Base-by-base conservation (phyloP, 805 yeast species). In the Komagataella populi region DNA sequence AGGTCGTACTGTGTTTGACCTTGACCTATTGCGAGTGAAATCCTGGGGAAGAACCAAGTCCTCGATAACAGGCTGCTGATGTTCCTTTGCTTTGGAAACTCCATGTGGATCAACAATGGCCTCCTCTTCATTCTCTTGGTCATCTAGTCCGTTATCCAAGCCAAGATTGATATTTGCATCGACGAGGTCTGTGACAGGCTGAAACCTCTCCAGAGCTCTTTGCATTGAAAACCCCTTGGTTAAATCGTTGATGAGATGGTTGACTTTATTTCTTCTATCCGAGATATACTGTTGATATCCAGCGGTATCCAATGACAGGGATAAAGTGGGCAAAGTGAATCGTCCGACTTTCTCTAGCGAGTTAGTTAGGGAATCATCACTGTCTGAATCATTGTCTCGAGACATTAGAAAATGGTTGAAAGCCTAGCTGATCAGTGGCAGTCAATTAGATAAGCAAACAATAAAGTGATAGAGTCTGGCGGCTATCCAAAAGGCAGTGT, bases 151-250 rank as follows among this genome's bases (percentile, higher is more conserved):
- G 44, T 78, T 82, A 23, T 76, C 83, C 12, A 70, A 72, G 0
- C 81, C 82, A 46, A 76, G 64, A 16, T 74, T 66, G 8, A 78
- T 67, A 8, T 77, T 68, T 44, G 71, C 71, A 55, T 74, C 73
- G 39, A 78, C 67, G 24, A 76, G 65, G 51, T 71, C 63, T 63
- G 56, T 72, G 64, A 51, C 69, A 3, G 72, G 71, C 59, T 77
- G 81, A 48, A 80, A 68, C 45, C 81, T 57, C 46, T 76, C 79
- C 6, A 78, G 62, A 1, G 85, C 83, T 14, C 75, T 68, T 45
- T 71, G 69, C 10, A 77, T 65, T 12, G 77, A 72, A 46, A 72
- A 66, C 6, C 84, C 84, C 6, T 53, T 36, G 60, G 53, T 60
- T 55, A 73, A 62, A 52, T 73, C 77, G 49, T 63, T 59, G 23